Evolutionary conservation across 495 filamentous ascomycete species (phyloP), one percentile per base, ranked within the genome.

Genomic region (Apiosordaria backusii): DNA sequence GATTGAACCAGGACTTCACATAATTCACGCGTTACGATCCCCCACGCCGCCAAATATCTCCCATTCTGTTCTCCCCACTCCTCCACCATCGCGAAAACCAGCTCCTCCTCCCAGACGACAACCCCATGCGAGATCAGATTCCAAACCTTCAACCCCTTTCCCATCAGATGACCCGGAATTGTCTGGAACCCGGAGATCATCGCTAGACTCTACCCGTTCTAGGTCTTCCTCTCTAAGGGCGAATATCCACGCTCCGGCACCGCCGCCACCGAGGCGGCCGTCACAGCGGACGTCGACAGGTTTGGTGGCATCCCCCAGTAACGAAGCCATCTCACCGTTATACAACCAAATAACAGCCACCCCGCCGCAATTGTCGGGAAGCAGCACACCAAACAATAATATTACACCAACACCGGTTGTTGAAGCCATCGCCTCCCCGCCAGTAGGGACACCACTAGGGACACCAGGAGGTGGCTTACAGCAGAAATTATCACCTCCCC

Each of bases 21-120:
- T 67, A 2, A 55, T 55, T 70, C 29, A 70, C 71, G 15, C 69
- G 68, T 19, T 21, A 21, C 22, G n/a, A 4, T 23, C 52, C n/a
- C 71, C 76, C 10, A 71, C 76, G 23, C 71, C 76, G 4, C 72
- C 74, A 15, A 77, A 71, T 60, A 70, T 70, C 7, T 78, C 76
- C 40, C 71, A 77, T 64, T 50, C 75, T 65, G 68, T 62, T 2
- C 40, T 59, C 10, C 45, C 69, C 0, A 25, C 70, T 16, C 63
- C 70, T 23, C 68, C 66, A 4, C 63, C 67, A 18, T 58, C 73
- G 18, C 78, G 72, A 22, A 82, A 80, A 64, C 79, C 83, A 1
- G 75, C 74, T 4, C 82, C 83, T 10, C 81, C 82, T 7, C 83
- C 84, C 3, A 80, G 82, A 26, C 77, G 83, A 4, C 76, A 81